Conservation (phyloP, 2,329 filamentous ascomycete species). For the Cladophialophora carrionii region DNA sequence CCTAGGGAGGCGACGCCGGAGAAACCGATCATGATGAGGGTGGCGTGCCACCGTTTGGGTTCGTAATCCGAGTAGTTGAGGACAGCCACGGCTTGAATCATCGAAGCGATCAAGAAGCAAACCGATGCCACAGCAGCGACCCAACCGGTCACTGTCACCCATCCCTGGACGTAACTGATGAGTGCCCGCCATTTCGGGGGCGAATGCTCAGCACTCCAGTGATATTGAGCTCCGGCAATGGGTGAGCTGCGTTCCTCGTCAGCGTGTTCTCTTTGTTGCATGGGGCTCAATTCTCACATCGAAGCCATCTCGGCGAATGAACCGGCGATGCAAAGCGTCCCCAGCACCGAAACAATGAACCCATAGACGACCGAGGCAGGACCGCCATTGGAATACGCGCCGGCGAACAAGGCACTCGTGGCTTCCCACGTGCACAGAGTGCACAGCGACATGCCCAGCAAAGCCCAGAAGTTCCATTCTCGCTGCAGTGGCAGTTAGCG, state of each 20-base stretch:
- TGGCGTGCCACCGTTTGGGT: slow-evolving; percentile 47
- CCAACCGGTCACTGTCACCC: slow-evolving; percentile 47
- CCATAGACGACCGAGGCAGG: slow-evolving; percentile 37
- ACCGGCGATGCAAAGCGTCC: slow-evolving; percentile 45
- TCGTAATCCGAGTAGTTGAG: slow-evolving; percentile 46
- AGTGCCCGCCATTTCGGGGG: slow-evolving; percentile 20
- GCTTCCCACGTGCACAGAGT: slow-evolving; percentile 40
- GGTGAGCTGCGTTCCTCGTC: slow-evolving; percentile 40
- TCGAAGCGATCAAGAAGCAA: slow-evolving; percentile 42
- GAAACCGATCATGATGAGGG: slow-evolving; percentile 46
- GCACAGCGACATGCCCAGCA: slow-evolving; percentile 29
- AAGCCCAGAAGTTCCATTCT: slow-evolving; percentile 34
- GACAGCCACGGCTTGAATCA: slow-evolving; percentile 45
- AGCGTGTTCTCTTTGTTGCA: neutral
- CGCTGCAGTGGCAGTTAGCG: slow-evolving; percentile 22
- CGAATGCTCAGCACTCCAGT: slow-evolving; percentile 48
- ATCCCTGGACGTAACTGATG: slow-evolving; percentile 39
- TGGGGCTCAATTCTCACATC: slow-evolving; percentile 39
- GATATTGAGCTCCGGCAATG: slow-evolving; percentile 48
- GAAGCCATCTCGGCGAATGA: slow-evolving; percentile 49
- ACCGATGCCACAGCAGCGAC: slow-evolving; percentile 44
- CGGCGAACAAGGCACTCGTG: slow-evolving; percentile 33
- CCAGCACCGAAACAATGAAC: slow-evolving; percentile 37
- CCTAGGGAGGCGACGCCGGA: slow-evolving; percentile 43
- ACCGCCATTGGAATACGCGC: slow-evolving; percentile 35